phyloP scores from a whole-genome alignment of 768 basidiomycete species.

The Boletellus sp. region DNA sequence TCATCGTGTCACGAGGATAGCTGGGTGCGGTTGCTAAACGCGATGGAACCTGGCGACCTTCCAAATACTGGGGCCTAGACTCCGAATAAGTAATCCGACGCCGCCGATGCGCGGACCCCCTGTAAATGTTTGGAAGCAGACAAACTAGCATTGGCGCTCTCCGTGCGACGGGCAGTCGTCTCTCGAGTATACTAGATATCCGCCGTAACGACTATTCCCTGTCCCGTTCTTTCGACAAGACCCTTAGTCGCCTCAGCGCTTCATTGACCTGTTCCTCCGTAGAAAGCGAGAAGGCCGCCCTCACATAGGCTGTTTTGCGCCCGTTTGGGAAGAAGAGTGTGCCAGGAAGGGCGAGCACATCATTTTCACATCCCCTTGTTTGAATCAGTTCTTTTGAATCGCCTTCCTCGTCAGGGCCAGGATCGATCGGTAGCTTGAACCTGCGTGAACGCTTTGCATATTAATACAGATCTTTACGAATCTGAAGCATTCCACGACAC shows the following conservation, averaged over 20 bases:
- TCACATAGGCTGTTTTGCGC: conserved; percentile 66
- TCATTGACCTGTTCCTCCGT: conserved; percentile 66
- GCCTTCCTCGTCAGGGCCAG: conserved; percentile 37
- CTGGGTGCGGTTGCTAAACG: too few species aligned
- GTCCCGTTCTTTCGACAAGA: conserved; percentile 30
- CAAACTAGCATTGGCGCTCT: too few species aligned
- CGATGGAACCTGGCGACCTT: too few species aligned
- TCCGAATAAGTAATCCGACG: too few species aligned
- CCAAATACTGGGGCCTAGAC: too few species aligned
- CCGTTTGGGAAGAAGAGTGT: conserved; percentile 78
- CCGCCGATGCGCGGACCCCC: too few species aligned
- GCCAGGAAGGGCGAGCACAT: conserved; percentile 87
- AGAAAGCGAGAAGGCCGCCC: conserved; percentile 77
- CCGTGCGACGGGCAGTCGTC: too few species aligned
- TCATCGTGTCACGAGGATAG: too few species aligned
- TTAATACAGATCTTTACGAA: conserved; percentile 17
- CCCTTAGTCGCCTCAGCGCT: conserved; percentile 61
- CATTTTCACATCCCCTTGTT: conserved; percentile 70
- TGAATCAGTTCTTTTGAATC: conserved; percentile 75
- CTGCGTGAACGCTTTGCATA: conserved; percentile 32
- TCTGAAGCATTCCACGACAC: conserved; percentile 4
- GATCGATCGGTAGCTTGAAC: conserved; percentile 64
- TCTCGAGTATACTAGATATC: too few species aligned
- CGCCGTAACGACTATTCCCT: conserved; percentile 2
- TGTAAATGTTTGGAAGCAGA: too few species aligned